phyloP scores from a whole-genome alignment of 345 rosid species.

The Pugionium cornutum region DNA sequence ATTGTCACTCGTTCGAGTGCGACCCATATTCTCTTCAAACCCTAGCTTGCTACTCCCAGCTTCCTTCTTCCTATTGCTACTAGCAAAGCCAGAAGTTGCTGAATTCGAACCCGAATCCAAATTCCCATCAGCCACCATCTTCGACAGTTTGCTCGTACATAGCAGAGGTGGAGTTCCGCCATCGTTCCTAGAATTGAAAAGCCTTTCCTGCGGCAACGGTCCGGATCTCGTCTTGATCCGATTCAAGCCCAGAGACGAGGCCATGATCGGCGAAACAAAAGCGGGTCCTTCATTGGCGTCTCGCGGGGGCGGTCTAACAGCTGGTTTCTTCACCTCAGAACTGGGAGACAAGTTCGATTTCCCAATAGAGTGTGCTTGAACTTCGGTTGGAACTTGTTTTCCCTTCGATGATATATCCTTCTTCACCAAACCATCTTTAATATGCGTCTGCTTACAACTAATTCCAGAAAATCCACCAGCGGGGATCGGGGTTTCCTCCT shows the following conservation, averaged over 20 bases:
- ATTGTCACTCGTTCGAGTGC: conserved; percentile 39
- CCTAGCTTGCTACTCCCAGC: conserved; percentile 51
- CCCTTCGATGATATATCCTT: conserved; percentile 49
- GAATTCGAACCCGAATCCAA: conserved; percentile 29
- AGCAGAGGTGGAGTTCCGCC: conserved; percentile 48
- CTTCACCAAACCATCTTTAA: conserved; percentile 34
- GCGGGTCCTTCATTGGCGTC: conserved; percentile 48
- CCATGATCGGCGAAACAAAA: conserved; percentile 70
- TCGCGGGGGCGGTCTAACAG: conserved; percentile 24
- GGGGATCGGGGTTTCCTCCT: conserved; percentile 33
- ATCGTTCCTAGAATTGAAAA: conserved; percentile 56
- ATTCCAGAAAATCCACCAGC: conserved; percentile 20
- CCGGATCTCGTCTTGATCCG: conserved; percentile 82
- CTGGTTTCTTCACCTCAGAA: conserved; percentile 43
- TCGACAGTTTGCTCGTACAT: conserved; percentile 81
- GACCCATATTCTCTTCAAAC: conserved; percentile 45
- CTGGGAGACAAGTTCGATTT: conserved; percentile 29
- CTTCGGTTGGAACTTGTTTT: conserved; percentile 22
- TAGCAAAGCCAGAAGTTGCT: conserved; percentile 40
- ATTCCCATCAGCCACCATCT: conserved; percentile 47
- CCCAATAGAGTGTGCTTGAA: conserved; percentile 35
- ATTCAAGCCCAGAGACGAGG: conserved; percentile 74
- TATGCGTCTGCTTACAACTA: conserved; percentile 52
- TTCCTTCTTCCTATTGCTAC: conserved; percentile 55
- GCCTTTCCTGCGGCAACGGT: conserved; percentile 77